Conservation (phyloP, 108 stramenopile genomes). For the Nitzschia sp. region DNA sequence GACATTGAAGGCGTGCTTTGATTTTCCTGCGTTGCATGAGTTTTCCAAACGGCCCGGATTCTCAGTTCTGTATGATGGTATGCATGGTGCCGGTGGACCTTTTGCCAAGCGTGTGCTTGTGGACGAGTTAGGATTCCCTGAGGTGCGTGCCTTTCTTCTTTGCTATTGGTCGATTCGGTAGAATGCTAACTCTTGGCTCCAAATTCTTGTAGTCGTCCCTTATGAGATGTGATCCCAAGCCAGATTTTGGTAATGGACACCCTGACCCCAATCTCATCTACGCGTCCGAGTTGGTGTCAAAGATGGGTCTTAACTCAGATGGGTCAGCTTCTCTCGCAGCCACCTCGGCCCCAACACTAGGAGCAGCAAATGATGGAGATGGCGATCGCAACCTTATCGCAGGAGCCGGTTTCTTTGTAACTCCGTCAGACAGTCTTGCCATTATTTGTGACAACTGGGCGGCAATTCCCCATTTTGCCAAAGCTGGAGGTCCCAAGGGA, state of each 20-base stretch:
- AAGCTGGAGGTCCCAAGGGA: conserved; percentile 88
- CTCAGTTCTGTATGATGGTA: conserved; percentile 93
- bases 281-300: conserved; percentile 89
- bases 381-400: conserved; percentile 99
- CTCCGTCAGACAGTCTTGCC: conserved; percentile 97
- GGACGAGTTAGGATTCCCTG: conserved; percentile 89
- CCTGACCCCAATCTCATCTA: conserved; percentile 99
- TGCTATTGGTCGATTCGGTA: neutral
- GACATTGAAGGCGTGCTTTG: conserved; percentile 89
- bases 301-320: conserved; percentile 85
- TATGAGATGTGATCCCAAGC: conserved; percentile 87
- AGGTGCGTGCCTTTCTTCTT: conserved; percentile 36
- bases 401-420: conserved; percentile 96
- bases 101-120: conserved; percentile 90
- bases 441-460: conserved; percentile 96
- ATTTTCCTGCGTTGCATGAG: conserved; percentile 79
- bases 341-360: conserved; percentile 70
- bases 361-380: conserved; percentile 99
- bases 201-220: conserved; percentile 61
- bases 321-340: conserved; percentile 66
- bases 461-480: conserved; percentile 90
- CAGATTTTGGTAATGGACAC: conserved; percentile 96
- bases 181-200: neutral
- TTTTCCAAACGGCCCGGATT: conserved; percentile 81
- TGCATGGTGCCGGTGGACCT: conserved; percentile 98